A percentile compares a stretch with the other conserved stretches of the same genome.
phyloP scores from a whole-genome alignment of 345 rosid species.

The Bruguiera sexangula region DNA sequence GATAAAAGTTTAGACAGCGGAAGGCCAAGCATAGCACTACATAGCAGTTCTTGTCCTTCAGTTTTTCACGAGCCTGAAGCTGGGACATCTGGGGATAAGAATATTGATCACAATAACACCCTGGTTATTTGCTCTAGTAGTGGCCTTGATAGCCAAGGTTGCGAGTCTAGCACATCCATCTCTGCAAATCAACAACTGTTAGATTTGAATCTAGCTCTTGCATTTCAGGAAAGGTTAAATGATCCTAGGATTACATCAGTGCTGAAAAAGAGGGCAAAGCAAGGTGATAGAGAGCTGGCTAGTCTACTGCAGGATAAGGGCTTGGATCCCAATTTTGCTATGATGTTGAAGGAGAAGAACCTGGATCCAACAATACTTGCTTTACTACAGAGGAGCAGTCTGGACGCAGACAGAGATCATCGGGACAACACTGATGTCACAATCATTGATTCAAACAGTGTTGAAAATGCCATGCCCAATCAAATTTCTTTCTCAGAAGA shows the following conservation, averaged over 20 bases:
- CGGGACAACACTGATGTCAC: slow-evolving; percentile 69
- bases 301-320: slow-evolving; percentile 94
- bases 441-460: slow-evolving; percentile 66
- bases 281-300: slow-evolving; percentile 80
- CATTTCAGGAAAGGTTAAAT: slow-evolving; percentile 81
- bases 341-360: slow-evolving; percentile 95
- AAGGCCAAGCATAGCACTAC: slow-evolving; percentile 85
- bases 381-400: slow-evolving; percentile 93
- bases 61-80: slow-evolving; percentile 82
- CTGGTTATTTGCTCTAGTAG: slow-evolving; percentile 67
- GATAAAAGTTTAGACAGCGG: slow-evolving; percentile 96
- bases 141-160: slow-evolving; percentile 93
- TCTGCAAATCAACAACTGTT: slow-evolving; percentile 80
- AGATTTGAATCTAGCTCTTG: slow-evolving; percentile 83
- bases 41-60: slow-evolving; percentile 88
- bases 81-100: slow-evolving; percentile 63
- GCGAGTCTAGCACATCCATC: slow-evolving; percentile 82
- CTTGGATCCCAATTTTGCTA: slow-evolving; percentile 98
- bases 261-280: slow-evolving; percentile 74
- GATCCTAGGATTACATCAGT: slow-evolving; percentile 86
- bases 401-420: slow-evolving; percentile 99
- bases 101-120: slow-evolving; percentile 55
- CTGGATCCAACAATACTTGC: slow-evolving; percentile 97
- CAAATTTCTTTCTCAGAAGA: slow-evolving; percentile 94
- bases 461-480: slow-evolving; percentile 72